These are phyloP conservation scores for Thermoascus crustaceus DNA, from an alignment of 2,329 filamentous ascomycete species.

Conservation along the genomic window DNA sequence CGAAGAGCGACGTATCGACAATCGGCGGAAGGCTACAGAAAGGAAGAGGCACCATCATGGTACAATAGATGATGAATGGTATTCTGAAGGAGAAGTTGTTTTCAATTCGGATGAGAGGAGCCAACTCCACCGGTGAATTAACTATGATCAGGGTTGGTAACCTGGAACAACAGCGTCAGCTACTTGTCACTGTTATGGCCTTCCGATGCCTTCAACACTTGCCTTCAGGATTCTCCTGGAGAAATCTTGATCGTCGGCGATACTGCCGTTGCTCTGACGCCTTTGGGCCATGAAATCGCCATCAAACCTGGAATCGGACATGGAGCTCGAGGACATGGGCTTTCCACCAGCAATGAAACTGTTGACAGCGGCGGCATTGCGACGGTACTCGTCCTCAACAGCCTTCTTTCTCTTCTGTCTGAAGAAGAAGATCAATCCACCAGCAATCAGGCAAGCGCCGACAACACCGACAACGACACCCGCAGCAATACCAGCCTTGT, in stretches of 20 bases:
- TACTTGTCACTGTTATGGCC: not conserved
- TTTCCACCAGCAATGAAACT: conserved; percentile 58
- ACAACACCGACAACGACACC: conserved; percentile 82
- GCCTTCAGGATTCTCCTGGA: conserved; percentile 93
- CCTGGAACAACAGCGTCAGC: conserved; percentile 4
- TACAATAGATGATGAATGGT: too few species aligned
- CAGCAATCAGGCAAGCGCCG: conserved; percentile 51
- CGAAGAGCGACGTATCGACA: conserved; percentile 1
- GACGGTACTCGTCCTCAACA: conserved; percentile 75
- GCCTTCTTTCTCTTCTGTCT: conserved; percentile 67
- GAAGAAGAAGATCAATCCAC: conserved; percentile 63
- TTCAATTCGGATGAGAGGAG: too few species aligned
- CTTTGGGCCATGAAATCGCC: conserved; percentile 72
- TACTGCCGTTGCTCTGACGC: conserved; percentile 87
- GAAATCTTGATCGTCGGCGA: conserved; percentile 95
- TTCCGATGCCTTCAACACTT: too few species aligned
- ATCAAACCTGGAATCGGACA: conserved; percentile 77
- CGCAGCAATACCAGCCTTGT: conserved; percentile 75
- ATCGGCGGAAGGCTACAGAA: not conserved
- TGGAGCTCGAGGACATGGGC: conserved; percentile 55
- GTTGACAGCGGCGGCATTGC: conserved; percentile 69
- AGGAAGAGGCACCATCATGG: not conserved
- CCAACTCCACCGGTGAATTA: too few species aligned
- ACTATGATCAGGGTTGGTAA: conserved; percentile 11
- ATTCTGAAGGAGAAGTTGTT: too few species aligned